Conservation (phyloP, 1,284 basidiomycete genomes). For the Puccinia polysora region DNA sequence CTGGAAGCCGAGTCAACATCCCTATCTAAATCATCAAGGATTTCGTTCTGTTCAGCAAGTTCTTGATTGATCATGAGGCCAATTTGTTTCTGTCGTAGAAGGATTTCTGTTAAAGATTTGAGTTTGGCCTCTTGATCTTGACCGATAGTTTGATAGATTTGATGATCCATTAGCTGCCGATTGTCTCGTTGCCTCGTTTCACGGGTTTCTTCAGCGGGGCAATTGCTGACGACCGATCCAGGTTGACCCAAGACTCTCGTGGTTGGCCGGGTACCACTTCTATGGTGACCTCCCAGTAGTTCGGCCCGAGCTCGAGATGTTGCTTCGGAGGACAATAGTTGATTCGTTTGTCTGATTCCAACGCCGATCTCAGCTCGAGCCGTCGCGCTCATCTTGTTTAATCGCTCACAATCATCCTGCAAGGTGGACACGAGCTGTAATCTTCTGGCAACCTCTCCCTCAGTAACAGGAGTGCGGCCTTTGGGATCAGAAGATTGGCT, state of each 20-base stretch:
- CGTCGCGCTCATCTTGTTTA: conserved; percentile 54
- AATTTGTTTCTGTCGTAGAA: conserved; percentile 78
- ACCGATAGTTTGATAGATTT: conserved; percentile 74
- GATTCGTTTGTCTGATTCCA: conserved; percentile 17
- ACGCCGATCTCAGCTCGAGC: conserved; percentile 5
- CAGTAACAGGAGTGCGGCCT: conserved; percentile 37
- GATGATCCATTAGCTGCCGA: conserved; percentile 62
- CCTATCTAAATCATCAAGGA: conserved; percentile 71
- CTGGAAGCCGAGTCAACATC: conserved; percentile 69
- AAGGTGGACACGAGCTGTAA: conserved; percentile 75
- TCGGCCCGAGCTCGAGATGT: conserved; percentile 12
- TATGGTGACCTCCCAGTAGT: conserved; percentile 17
- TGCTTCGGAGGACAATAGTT: conserved; percentile 3
- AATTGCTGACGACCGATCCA: conserved; percentile 48
- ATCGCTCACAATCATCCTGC: conserved; percentile 77
- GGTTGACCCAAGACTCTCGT: conserved; percentile 21
- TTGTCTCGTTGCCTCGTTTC: conserved; percentile 81
- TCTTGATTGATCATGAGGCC: conserved; percentile 83
- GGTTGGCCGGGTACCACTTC: background rate
- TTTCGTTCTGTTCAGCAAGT: conserved; percentile 75
- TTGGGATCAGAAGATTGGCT: conserved; percentile 16
- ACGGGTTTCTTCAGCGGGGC: conserved; percentile 70
- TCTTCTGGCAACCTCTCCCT: conserved; percentile 62
- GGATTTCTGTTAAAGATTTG: conserved; percentile 65
- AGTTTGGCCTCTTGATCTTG: conserved; percentile 78